These are phyloP conservation scores for Zygotorulaspora chibaensis DNA, from an alignment of 805 yeast genomes.

Conservation along the genomic window DNA sequence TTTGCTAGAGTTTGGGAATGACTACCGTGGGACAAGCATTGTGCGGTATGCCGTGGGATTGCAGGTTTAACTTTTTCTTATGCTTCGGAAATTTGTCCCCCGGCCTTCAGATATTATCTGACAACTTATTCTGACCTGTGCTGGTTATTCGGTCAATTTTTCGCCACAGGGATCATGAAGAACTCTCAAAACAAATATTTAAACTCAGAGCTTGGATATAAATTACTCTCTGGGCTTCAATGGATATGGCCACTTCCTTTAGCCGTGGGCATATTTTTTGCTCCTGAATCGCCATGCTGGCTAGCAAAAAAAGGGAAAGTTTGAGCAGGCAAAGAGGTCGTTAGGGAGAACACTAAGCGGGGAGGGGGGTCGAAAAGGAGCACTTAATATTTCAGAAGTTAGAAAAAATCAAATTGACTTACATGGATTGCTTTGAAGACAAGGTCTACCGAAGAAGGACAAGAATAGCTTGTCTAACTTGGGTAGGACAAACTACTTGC, in stretches of 20 bases:
- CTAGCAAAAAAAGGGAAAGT: conserved; percentile 40
- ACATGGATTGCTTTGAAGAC: conserved; percentile 46
- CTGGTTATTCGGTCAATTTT: conserved; percentile 55
- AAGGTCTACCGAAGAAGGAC: conserved; percentile 45
- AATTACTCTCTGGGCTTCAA: conserved; percentile 54
- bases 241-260: conserved; percentile 58
- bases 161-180: conserved; percentile 48
- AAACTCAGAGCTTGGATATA: conserved; percentile 40
- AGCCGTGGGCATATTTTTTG: conserved; percentile 39
- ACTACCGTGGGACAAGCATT: conserved; percentile 43
- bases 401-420: conserved; percentile 43
- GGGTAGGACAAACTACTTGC: conserved; percentile 45
- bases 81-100: conserved; percentile 54
- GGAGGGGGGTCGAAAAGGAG: conserved; percentile 30
- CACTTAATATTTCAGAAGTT: conserved; percentile 40
- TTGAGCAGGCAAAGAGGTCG: conserved; percentile 42
- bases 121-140: conserved; percentile 50
- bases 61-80: conserved; percentile 47
- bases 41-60: conserved; percentile 51
- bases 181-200: conserved; percentile 28
- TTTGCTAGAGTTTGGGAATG: conserved; percentile 40
- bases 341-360: conserved; percentile 37
- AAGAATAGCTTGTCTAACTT: conserved; percentile 42
- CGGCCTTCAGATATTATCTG: conserved; percentile 45
- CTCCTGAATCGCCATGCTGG: conserved; percentile 62